Base-by-base conservation (phyloP, 305 asterid species). In the Fraxinus xanthoxyloides region DNA sequence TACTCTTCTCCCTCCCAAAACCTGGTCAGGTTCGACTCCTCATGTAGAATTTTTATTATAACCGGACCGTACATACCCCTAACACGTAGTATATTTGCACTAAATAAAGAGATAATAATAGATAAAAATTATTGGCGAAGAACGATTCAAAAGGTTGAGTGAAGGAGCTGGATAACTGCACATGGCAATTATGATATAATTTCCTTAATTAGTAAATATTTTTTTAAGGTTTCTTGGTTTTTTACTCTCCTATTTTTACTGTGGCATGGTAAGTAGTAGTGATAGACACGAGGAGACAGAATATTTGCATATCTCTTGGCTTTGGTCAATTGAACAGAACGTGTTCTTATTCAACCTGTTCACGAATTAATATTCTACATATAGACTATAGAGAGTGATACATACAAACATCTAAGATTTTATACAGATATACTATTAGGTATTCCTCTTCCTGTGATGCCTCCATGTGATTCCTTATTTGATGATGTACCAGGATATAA, bases 341-440 rank as follows among this genome's bases (percentile, higher is more conserved):
- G 48, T 8, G 48, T 38, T 38, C 48, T 13, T 13, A 46, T 46
- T 46, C 56, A 46, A 46, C 56, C 56, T 46, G 56, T 46, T 46
- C 56, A 15, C 13, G 56, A 46, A 46, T 46, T n/a, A 46, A 46
- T 15, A 48, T 48, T 15, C 59, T 15, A 15, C 19, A 15, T 15
- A 48, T 48, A 48, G 19, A 15, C 4, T 15, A 48, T 48, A 48
- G 19, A 15, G 21, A 15, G 21, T 54, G 63, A 54, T 54, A n/a
- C 23, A 51, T 51, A 17, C 65, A n/a, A 54, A 54, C 67, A n/a
- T 69, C 72, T 54, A 73, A 54, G 79, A 69, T 67, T 76, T 89
- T 82, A 86, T 61, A 85, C 76, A 78, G 84, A 82, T 70, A 87
- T 77, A 83, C 88, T 85, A 85, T 84, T 86, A 34, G 90, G 90